A percentile compares a stretch with the other conserved stretches of the same genome.
Evolutionary conservation across 768 basidiomycete genomes (phyloP).

Genomic region (Podaxis sp.): DNA sequence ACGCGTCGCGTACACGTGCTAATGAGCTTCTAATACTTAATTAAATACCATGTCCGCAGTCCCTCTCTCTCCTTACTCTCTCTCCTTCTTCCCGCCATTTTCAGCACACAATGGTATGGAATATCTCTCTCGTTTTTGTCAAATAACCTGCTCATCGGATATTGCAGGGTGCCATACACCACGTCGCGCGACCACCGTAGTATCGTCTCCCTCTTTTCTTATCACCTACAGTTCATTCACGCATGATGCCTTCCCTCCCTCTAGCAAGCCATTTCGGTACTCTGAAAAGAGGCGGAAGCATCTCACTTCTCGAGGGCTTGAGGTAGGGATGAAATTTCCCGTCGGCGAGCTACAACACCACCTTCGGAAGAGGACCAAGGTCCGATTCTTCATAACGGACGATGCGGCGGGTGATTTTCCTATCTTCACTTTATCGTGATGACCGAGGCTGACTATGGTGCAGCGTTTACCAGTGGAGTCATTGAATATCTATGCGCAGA

Average conservation of each 20-base stretch:
- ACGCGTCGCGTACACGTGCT: slow-evolving; percentile 14
- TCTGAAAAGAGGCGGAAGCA: not conserved
- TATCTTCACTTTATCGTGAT: not conserved
- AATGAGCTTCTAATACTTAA: not conserved
- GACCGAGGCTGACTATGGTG: not conserved
- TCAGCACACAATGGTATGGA: not conserved
- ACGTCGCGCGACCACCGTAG: not conserved
- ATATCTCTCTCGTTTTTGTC: not conserved
- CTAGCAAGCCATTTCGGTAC: not conserved
- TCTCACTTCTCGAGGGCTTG: slow-evolving; percentile 2
- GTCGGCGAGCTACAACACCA: not conserved
- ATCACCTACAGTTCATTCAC: not conserved
- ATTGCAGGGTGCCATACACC: not conserved
- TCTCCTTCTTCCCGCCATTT: not conserved
- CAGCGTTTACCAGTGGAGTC: slow-evolving; percentile 83
- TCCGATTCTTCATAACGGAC: slow-evolving; percentile 25
- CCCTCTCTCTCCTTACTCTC: not conserved
- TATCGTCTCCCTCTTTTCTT: not conserved
- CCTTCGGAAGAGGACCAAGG: not conserved
- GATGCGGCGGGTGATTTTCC: slow-evolving; percentile 57
- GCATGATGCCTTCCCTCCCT: not conserved
- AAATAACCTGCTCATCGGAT: not conserved
- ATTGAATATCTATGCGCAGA: slow-evolving; percentile 88
- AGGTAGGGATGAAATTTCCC: slow-evolving; percentile 7
- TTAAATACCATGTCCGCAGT: not conserved